A percentile compares a stretch with the other conserved stretches of the same genome.
Conservation (phyloP, 2,329 filamentous ascomycete genomes). For the Metarhizium rileyi region DNA sequence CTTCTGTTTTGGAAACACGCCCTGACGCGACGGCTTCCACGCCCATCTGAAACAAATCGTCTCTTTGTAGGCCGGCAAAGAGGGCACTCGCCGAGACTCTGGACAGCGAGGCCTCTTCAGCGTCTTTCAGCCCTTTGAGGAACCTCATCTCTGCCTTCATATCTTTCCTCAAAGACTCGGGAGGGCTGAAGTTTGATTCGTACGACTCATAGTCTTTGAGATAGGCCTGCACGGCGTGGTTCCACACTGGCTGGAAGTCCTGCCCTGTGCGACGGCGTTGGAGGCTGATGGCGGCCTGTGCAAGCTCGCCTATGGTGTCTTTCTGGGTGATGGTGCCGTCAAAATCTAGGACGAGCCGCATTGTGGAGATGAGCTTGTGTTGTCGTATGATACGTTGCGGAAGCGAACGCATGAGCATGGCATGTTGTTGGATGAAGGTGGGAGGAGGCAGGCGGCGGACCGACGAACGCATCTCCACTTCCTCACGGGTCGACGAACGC, state of each 20-base stretch:
- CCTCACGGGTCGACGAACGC: no score
- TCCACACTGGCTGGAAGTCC: conserved; percentile 32
- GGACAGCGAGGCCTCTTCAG: conserved; percentile 37
- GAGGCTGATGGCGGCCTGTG: conserved; percentile 30
- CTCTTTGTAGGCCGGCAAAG: conserved; percentile 30
- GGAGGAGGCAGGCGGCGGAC: neutral
- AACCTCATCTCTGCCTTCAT: conserved; percentile 32
- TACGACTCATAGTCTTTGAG: conserved; percentile 30
- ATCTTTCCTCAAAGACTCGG: conserved; percentile 21
- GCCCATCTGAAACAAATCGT: conserved; percentile 28
- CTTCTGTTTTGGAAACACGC: conserved; percentile 26
- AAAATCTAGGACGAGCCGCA: conserved; percentile 47
- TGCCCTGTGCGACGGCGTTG: conserved; percentile 17
- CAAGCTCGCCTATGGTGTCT: conserved; percentile 43
- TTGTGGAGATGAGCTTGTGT: conserved; percentile 8
- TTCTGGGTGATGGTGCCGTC: conserved; percentile 47
- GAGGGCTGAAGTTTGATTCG: conserved; percentile 22
- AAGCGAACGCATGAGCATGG: neutral
- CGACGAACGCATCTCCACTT: neutral
- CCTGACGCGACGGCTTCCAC: conserved; percentile 23
- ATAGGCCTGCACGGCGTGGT: conserved; percentile 35
- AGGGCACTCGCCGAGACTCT: conserved; percentile 34
- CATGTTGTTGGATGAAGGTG: neutral
- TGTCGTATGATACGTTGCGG: neutral
- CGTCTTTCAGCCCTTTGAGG: conserved; percentile 29